Base-by-base conservation (phyloP, 2,329 filamentous ascomycete genomes). In the Thelonectria olida region DNA sequence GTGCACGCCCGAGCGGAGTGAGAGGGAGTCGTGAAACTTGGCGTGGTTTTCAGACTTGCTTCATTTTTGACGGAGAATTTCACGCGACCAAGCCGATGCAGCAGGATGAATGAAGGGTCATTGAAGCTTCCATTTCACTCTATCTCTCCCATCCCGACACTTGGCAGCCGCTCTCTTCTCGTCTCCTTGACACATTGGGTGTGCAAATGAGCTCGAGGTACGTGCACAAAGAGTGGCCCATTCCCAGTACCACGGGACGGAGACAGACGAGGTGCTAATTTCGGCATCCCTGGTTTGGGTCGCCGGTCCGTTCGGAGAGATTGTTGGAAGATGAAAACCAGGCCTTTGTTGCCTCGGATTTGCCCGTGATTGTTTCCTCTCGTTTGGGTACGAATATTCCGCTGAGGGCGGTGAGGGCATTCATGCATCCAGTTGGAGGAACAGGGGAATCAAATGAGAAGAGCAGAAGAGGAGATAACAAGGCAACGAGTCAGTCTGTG, bases 221-320 rank as follows among this genome's bases (percentile, higher is more conserved):
- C 58, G 58, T 60, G 58, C 58, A 60, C 56, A 52, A 44, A 60
- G 48, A 57, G 61, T 53, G 61, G 64, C 49, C 68, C 67, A 71
- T 71, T 70, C 67, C 67, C 68, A 68, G 63, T 66, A 59, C 61
- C 58, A 70, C 68, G 61, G 68, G 58, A 68, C 65, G 62, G 52
- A 47, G 52, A 61, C 49, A 58, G 63, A 44, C 67, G 59, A 56
- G 59, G 59, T 67, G 64, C 61, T 70, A 71, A 71, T 71, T 65
- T 71, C 68, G 68, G 68, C 59, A 67, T 69, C 58, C 61, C 68
- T 66, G 55, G 55, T 65, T 57, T 69, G 59, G 61, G 38, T 54
- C 54, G 58, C 48, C 39, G 55, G 62, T 41, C 58, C 50, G 42
- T 55, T 54, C 54, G 51, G 57, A 27, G 54, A 54, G 61, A 54